Evolutionary conservation across 2,329 filamentous ascomycete genomes (phyloP).

Genomic region (Fusarium agapanthi): DNA sequence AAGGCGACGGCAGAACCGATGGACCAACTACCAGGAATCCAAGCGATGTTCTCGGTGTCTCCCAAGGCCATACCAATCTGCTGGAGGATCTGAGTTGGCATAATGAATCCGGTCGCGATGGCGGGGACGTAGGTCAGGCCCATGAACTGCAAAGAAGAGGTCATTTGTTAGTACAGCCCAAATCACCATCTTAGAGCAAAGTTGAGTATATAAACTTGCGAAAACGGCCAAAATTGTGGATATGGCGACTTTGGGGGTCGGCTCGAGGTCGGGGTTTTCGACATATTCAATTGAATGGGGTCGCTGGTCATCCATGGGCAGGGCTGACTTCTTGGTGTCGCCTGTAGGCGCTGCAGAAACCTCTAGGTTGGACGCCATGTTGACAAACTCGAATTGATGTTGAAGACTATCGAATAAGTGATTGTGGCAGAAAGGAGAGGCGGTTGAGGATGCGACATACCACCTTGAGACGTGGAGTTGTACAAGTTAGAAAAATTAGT

Average conservation of each 20-base stretch:
- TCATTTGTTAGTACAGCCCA: neutral
- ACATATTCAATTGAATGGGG: neutral
- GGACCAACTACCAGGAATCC: slow-evolving; percentile 12
- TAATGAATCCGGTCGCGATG: slow-evolving; percentile 6
- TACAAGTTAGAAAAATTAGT: neutral
- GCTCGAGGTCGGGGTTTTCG: neutral
- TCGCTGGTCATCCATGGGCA: neutral
- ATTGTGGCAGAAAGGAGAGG: neutral
- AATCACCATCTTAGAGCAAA: rapidly evolving
- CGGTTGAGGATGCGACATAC: neutral
- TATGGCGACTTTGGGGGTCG: slow-evolving; percentile 1
- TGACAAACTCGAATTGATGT: neutral
- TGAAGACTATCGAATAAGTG: neutral
- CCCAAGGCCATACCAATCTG: slow-evolving; percentile 4
- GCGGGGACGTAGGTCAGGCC: slow-evolving; percentile 7
- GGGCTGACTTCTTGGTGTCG: neutral
- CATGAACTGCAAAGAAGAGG: neutral
- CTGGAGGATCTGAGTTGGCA: slow-evolving; percentile 11
- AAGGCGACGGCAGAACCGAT: slow-evolving; percentile 8
- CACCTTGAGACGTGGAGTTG: neutral
- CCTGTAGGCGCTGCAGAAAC: neutral
- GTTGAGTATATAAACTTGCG: neutral
- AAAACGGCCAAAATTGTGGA: slow-evolving; percentile 9
- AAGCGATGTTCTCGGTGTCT: slow-evolving; percentile 1
- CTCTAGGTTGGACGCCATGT: neutral